Evolutionary conservation across 192 early-diverging fungal genomes (phyloP), one percentile per base, ranked within the genome.

Genomic region (Phlyctochytrium planicorne): DNA sequence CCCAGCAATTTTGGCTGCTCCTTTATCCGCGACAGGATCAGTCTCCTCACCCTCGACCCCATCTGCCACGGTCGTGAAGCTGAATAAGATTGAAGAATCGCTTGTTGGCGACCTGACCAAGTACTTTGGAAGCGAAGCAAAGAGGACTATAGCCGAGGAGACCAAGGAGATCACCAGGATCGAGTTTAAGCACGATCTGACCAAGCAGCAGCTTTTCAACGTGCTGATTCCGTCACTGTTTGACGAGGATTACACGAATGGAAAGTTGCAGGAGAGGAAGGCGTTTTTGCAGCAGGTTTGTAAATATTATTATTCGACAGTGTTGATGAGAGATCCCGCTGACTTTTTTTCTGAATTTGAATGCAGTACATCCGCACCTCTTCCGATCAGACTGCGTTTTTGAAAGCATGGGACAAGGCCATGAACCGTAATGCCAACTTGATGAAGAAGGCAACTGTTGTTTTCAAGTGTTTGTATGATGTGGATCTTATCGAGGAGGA

Each of bases 401-500:
- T 90, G 33, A 77, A 77, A 36, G 78, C 82, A 30, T 91, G 89
- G 84, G 82, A 85, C n/a, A 82, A 84, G 50, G 72, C 75, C 52
- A 72, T 78, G 33, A 63, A 75, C 36, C 77, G 80, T 29, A 82
- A 74, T 30, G 50, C 33, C 53, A 71, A 68, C 47, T 73, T 87
- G 61, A 73, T 87, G 60, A 63, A 65, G 23, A 87, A 85, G 72
- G 80, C 89, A 6, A 66, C 87, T 2, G 72, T 87, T 47, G 71
- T 91, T 33, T 82, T 91, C 47, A 85, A 90, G 70, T 73, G 76
- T 25, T 78, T 89, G 53, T 94, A 94, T 70, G 90, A 86, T 64
- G 62, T 61, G 52, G 92, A 93, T 67, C 73, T 90, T 59, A 75
- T 94, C 17, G 93, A 94, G 62, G 93, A 94, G 72, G 93, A 94